Percentiles rank a stretch among this genome's conserved stretches.
phyloP scores from a whole-genome alignment of 495 filamentous ascomycete species.

The Neurospora cerealis region DNA sequence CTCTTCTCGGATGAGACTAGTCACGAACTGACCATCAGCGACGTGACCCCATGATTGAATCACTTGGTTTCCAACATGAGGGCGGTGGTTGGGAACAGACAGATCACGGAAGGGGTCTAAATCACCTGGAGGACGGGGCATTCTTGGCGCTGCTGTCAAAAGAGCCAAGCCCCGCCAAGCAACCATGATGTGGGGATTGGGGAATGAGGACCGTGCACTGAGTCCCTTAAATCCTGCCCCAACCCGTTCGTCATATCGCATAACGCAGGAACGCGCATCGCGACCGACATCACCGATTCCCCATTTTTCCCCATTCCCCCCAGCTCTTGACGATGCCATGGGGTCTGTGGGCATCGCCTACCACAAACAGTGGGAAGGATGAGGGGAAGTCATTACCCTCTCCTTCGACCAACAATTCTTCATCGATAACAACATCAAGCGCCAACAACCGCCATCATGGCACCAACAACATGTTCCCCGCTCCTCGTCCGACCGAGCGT shows the following conservation, averaged over 20 bases:
- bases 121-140: background rate
- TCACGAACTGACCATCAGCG: background rate
- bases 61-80: background rate
- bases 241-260: background rate
- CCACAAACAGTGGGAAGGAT: slow-evolving; percentile 3
- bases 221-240: background rate
- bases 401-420: background rate
- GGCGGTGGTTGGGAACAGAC: background rate
- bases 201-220: background rate
- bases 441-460: background rate
- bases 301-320: background rate
- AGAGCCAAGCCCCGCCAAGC: background rate
- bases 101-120: background rate
- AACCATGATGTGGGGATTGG: background rate
- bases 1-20: background rate
- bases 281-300: background rate
- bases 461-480: background rate
- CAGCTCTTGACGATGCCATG: slow-evolving; percentile 17
- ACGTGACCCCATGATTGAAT: background rate
- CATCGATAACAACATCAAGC: background rate
- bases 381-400: background rate
- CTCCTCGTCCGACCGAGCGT: background rate
- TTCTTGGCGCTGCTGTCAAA: background rate
- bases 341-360: slow-evolving; percentile 9
- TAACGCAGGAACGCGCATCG: background rate